Evolutionary conservation across 2,329 filamentous ascomycete species (phyloP).

Genomic region (Exserohilum turcica): DNA sequence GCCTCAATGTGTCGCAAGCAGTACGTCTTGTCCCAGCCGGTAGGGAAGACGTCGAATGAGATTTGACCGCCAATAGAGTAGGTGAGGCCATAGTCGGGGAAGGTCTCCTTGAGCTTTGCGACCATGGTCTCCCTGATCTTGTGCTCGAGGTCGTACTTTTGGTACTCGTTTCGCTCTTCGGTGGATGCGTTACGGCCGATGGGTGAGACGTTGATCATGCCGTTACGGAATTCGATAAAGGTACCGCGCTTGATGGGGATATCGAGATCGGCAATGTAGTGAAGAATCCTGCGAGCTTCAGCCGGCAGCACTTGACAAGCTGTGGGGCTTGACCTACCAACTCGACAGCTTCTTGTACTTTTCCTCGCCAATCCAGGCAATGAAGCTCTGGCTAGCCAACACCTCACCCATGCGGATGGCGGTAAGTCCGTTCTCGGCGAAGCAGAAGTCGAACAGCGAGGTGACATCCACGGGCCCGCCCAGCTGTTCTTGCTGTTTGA

Average conservation of each 20-base stretch:
- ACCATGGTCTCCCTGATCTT: constrained; percentile 80
- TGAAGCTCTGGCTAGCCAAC: constrained; percentile 83
- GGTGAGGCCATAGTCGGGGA: constrained; percentile 83
- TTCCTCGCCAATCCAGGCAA: constrained; percentile 86
- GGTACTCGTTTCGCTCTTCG: constrained; percentile 80
- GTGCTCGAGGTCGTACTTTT: constrained; percentile 78
- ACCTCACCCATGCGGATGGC: constrained; percentile 82
- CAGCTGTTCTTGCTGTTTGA: constrained; percentile 96
- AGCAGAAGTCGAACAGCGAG: constrained; percentile 94
- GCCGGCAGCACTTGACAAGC: background rate
- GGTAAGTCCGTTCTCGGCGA: constrained; percentile 93
- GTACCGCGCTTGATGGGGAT: constrained; percentile 83
- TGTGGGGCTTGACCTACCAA: constrained; percentile 49
- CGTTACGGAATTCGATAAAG: constrained; percentile 87
- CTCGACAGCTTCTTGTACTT: constrained; percentile 78
- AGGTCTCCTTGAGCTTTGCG: constrained; percentile 74
- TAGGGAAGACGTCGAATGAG: constrained; percentile 97
- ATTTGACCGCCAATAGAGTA: constrained; percentile 97
- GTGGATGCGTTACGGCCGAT: constrained; percentile 84
- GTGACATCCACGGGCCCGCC: constrained; percentile 72
- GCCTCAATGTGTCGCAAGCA: constrained; percentile 85
- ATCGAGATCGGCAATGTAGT: constrained; percentile 83
- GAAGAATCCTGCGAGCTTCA: constrained; percentile 59
- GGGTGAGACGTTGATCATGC: constrained; percentile 86
- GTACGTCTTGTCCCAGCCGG: constrained; percentile 98